A percentile compares a stretch with the other conserved stretches of the same genome.
Conservation (phyloP, 306 rosid species). For the Canavalia ensiformis region DNA sequence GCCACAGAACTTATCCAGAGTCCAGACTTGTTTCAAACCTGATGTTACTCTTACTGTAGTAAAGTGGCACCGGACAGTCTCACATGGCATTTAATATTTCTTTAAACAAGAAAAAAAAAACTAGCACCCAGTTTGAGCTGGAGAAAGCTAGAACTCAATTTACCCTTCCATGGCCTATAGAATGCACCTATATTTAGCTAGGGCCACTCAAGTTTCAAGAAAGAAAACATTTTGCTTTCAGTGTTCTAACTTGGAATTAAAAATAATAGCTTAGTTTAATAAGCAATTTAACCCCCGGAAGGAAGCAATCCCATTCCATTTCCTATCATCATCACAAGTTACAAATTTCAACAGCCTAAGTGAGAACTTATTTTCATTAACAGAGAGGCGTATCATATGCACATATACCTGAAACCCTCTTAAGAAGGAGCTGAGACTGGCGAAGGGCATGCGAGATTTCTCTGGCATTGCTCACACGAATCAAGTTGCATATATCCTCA, state of each 20-base stretch:
- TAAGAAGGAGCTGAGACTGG: slow-evolving; percentile 46
- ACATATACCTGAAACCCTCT: slow-evolving; percentile 54
- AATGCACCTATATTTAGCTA: slow-evolving; percentile 2
- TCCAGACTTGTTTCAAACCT: neutral
- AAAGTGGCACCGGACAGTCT: slow-evolving; percentile 11
- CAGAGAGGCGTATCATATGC: too few relatives aligned
- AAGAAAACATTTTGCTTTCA: slow-evolving; percentile 19
- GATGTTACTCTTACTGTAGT: neutral
- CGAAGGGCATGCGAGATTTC: slow-evolving; percentile 57
- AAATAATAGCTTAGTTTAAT: neutral
- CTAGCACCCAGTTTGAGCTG: neutral
- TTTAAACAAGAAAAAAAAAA: neutral
- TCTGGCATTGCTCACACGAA: slow-evolving; percentile 51
- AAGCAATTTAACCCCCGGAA: neutral
- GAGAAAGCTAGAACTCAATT: neutral
- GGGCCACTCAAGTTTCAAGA: slow-evolving; percentile 26
- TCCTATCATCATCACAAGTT: slow-evolving; percentile 10
- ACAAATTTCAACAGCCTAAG: slow-evolving; percentile 3
- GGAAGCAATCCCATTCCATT: slow-evolving; percentile 1
- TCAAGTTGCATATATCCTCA: slow-evolving; percentile 57
- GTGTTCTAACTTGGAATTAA: neutral
- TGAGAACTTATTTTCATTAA: neutral
- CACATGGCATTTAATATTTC: neutral
- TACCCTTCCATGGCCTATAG: neutral
- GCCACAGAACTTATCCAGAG: neutral